Conservation (phyloP, 345 rosid species). For the Hypericum androsaemum region DNA sequence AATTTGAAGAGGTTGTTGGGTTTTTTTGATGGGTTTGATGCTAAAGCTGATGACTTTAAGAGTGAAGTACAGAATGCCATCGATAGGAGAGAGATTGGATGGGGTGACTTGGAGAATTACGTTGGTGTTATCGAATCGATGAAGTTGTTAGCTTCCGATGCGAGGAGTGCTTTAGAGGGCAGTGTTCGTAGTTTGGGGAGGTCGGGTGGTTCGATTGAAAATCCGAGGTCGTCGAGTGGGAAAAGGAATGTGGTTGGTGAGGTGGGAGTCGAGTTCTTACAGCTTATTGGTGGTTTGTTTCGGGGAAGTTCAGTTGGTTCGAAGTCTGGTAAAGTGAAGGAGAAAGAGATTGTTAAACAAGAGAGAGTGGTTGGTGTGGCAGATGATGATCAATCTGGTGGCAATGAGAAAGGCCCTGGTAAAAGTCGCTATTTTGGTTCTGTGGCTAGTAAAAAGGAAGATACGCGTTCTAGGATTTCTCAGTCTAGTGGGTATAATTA, state of each 20-base stretch:
- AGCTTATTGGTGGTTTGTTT: constrained; percentile 30
- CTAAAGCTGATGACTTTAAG: constrained; percentile 28
- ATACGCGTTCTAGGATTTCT: constrained; percentile 7
- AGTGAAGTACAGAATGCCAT: constrained; percentile 34
- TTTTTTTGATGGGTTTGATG: constrained; percentile 39
- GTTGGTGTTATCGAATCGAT: constrained; percentile 34
- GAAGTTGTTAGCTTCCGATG: constrained; percentile 25
- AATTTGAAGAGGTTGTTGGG: constrained; percentile 26
- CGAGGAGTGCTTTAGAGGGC: constrained; percentile 25
- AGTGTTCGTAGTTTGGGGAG: constrained; percentile 19
- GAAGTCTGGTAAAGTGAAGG: constrained; percentile 27
- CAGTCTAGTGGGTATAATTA: constrained; percentile 17
- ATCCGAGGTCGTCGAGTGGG: constrained; percentile 21
- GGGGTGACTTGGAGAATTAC: constrained; percentile 35
- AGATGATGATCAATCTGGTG: constrained; percentile 23
- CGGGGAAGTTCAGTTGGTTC: constrained; percentile 24
- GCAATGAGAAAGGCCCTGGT: constrained; percentile 12
- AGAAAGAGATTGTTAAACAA: constrained; percentile 27
- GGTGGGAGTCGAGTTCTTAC: constrained; percentile 24
- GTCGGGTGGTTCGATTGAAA: constrained; percentile 17
- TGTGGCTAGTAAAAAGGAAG: constrained; percentile 8
- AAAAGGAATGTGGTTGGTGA: constrained; percentile 33
- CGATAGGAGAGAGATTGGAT: constrained; percentile 30
- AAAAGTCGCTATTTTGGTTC: constrained; percentile 14
- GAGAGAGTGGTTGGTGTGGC: constrained; percentile 11